A percentile compares a stretch with the other conserved stretches of the same genome.
Evolutionary conservation across 805 yeast species (phyloP).

Genomic region (Wickerhamomyces rabaulensis): DNA sequence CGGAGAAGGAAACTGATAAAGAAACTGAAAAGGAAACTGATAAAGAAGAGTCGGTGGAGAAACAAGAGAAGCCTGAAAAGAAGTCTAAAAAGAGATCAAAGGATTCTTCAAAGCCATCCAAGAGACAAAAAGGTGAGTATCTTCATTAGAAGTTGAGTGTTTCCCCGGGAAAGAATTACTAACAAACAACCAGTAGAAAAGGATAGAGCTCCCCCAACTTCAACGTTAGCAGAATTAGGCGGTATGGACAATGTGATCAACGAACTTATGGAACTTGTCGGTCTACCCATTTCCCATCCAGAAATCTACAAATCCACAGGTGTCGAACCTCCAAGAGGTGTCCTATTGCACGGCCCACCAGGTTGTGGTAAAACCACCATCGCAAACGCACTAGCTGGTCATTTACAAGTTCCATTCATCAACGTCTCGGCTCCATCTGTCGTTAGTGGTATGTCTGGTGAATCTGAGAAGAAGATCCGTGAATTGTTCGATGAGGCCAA

Average conservation of each 20-base stretch:
- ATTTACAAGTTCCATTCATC: conserved; percentile 87
- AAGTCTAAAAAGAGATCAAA: conserved; percentile 46
- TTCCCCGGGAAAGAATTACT: conserved; percentile 23
- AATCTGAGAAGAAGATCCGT: conserved; percentile 88
- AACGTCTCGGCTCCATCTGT: conserved; percentile 92
- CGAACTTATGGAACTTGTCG: conserved; percentile 84
- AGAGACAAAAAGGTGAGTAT: conserved; percentile 34
- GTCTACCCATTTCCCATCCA: conserved; percentile 89
- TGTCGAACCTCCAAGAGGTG: conserved; percentile 93
- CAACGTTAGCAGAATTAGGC: conserved; percentile 71
- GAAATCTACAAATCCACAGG: conserved; percentile 86
- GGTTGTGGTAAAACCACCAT: conserved; percentile 98
- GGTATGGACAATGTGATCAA: conserved; percentile 85
- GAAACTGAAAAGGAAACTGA: conserved; percentile 1
- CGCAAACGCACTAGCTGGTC: conserved; percentile 95
- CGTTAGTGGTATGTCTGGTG: conserved; percentile 99
- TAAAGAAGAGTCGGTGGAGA: conserved; percentile 14
- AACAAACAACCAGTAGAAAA: conserved; percentile 29
- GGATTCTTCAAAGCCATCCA: conserved; percentile 29
- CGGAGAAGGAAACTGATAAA: not conserved
- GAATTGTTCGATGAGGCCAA: conserved; percentile 94
- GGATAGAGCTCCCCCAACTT: conserved; percentile 65
- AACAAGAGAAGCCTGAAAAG: conserved; percentile 2
- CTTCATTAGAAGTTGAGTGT: too few relatives aligned
- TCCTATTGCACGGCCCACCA: conserved; percentile 94